phyloP scores from a whole-genome alignment of 108 stramenopile genomes.

The Mayamaea pseudoterrestris region DNA sequence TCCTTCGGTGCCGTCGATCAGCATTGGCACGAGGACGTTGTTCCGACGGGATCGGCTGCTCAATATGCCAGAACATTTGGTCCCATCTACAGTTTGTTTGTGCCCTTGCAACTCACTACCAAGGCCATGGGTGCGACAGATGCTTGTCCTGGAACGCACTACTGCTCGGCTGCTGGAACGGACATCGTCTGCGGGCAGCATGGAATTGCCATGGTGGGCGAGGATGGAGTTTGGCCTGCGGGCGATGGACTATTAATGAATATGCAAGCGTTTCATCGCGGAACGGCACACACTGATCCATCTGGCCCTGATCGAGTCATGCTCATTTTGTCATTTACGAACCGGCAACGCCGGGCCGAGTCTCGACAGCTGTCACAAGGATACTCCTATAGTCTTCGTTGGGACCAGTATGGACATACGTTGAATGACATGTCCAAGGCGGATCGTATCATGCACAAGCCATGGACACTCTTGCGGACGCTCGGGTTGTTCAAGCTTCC shows the following conservation, averaged over 20 bases:
- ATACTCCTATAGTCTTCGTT: constrained; percentile 23
- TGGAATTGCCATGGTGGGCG: constrained; percentile 6
- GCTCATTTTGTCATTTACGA: constrained; percentile 41
- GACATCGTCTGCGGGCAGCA: constrained; percentile 7
- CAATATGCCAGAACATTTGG: constrained; percentile 32
- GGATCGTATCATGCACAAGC: constrained; percentile 23
- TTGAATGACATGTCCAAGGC: constrained; percentile 28
- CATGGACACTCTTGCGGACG: constrained; percentile 19
- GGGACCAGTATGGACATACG: constrained; percentile 43
- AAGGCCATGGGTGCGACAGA: constrained; percentile 37
- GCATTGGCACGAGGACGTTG: constrained; percentile 33
- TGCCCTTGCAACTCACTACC: constrained; percentile 41
- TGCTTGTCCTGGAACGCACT: constrained; percentile 46
- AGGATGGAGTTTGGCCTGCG: constrained; percentile 17
- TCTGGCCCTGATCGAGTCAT: constrained; percentile 34
- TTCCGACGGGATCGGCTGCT: constrained; percentile 13
- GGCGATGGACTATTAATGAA: constrained; percentile 43
- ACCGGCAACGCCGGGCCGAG: constrained; percentile 13
- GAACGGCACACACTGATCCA: constrained; percentile 33
- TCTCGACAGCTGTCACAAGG: constrained; percentile 22
- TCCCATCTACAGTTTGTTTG: constrained; percentile 20
- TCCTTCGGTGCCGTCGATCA: constrained; percentile 40
- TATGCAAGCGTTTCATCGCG: constrained; percentile 40
- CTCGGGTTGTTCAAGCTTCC: constrained; percentile 29
- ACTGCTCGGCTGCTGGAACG: constrained; percentile 17